Evolutionary conservation across 257 asterid species (phyloP).

Genomic region (Parsonsia alboflavescens): DNA sequence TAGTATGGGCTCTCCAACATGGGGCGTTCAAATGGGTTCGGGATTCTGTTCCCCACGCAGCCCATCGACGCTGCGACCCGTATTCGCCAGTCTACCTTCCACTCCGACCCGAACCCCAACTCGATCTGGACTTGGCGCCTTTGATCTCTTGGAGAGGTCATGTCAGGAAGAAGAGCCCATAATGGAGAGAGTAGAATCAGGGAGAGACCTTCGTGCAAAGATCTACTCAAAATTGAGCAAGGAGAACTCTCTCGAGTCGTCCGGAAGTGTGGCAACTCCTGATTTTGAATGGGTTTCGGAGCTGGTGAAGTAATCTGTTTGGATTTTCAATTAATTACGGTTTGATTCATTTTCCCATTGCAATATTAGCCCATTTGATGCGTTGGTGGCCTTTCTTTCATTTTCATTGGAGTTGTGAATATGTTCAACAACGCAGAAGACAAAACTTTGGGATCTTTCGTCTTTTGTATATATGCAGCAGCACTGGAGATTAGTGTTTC

Average conservation of each 20-base stretch:
- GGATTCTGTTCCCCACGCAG: conserved; percentile 56
- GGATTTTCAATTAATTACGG: no score
- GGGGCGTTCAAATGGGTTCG: conserved; percentile 45
- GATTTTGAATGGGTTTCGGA: conserved; percentile 63
- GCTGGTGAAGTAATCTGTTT: conserved; percentile 26
- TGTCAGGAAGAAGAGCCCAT: conserved; percentile 46
- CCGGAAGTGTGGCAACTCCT: conserved; percentile 29
- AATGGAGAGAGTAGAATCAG: conserved; percentile 88
- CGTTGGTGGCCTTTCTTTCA: background rate
- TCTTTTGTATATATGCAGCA: conserved; percentile 3
- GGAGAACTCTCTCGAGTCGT: conserved; percentile 72
- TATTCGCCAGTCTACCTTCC: conserved; percentile 49
- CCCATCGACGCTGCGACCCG: conserved; percentile 39
- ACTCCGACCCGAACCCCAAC: conserved; percentile 45
- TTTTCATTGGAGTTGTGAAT: conserved; percentile 16
- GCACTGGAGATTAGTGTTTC: background rate
- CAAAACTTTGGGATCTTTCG: background rate
- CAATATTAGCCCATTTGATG: background rate
- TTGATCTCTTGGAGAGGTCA: conserved; percentile 43
- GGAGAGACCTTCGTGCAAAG: conserved; percentile 58
- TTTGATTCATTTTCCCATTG: background rate
- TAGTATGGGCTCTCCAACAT: conserved; percentile 42
- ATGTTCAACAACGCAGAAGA: background rate
- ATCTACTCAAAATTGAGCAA: conserved; percentile 64
- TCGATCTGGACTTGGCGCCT: conserved; percentile 31